Percentiles rank a stretch among this genome's conserved stretches.
Conservation (phyloP, 2,329 filamentous ascomycete genomes). For the Albophoma yamanashiensis region DNA sequence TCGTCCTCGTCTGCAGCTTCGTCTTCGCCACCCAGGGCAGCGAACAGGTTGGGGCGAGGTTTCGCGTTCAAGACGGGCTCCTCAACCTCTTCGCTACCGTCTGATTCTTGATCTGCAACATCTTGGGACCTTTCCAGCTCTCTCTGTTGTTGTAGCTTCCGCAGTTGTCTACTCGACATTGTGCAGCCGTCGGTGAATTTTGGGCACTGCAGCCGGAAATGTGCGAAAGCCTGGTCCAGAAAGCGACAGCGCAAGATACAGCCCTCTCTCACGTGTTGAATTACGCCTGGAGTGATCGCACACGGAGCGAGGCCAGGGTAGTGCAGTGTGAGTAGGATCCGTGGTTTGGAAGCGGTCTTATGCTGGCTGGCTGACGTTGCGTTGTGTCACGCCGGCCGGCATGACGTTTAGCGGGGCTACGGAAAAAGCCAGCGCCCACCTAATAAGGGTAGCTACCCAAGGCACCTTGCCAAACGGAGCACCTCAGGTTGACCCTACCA, state of each 20-base stretch:
- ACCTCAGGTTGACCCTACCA: background rate
- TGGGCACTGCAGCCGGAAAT: background rate
- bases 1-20: slow-evolving; percentile 23
- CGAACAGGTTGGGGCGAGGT: slow-evolving; percentile 37
- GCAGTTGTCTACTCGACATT: slow-evolving; percentile 42
- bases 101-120: slow-evolving; percentile 6
- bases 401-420: background rate
- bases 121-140: slow-evolving; percentile 25
- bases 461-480: too few species aligned
- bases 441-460: too few species aligned
- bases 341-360: background rate
- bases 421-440: background rate
- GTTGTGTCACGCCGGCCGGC: slow-evolving; percentile 2
- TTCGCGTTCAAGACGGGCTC: slow-evolving; percentile 20
- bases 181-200: slow-evolving; percentile 1
- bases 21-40: slow-evolving; percentile 35
- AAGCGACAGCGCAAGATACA: background rate
- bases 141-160: slow-evolving; percentile 39
- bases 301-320: background rate
- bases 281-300: background rate
- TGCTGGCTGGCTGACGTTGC: background rate
- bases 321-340: background rate
- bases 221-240: background rate
- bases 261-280: background rate
- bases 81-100: slow-evolving; percentile 20